phyloP scores from a whole-genome alignment of 352 stramenopile genomes.

The Phytophthora meadii region DNA sequence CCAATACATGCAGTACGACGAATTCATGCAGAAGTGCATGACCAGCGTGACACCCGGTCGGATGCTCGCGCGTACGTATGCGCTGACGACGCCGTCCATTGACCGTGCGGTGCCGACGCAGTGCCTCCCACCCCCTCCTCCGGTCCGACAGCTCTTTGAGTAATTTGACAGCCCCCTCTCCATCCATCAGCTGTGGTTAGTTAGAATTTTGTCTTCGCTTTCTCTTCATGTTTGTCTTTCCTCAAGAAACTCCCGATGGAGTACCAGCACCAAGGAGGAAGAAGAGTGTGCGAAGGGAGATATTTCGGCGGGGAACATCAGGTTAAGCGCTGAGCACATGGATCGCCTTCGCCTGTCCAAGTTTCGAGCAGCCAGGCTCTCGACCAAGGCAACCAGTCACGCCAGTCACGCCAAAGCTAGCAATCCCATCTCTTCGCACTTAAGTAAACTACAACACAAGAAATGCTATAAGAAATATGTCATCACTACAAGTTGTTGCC shows the following conservation, averaged over 20 bases:
- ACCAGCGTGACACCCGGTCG: constrained; percentile 37
- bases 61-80: constrained; percentile 46
- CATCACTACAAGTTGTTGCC: not conserved
- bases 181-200: constrained; percentile 24
- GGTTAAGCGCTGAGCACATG: not conserved
- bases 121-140: constrained; percentile 41
- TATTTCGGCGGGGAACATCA: constrained; percentile 9
- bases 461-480: constrained; percentile 28
- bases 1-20: constrained; percentile 58
- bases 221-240: constrained; percentile 31
- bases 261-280: constrained; percentile 19
- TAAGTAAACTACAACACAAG: constrained; percentile 34
- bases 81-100: constrained; percentile 38
- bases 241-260: constrained; percentile 11
- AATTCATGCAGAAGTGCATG: constrained; percentile 54
- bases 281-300: constrained; percentile 5
- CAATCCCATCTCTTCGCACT: not conserved
- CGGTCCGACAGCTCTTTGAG: constrained; percentile 50
- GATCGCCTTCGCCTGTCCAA: constrained; percentile 2
- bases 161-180: constrained; percentile 34
- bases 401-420: constrained; percentile 20
- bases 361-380: not conserved
- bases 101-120: constrained; percentile 41
- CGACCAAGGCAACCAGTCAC: constrained; percentile 27
- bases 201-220: constrained; percentile 32